phyloP scores from a whole-genome alignment of 805 yeast species.

The Tetrapisispora iriomotensis region DNA sequence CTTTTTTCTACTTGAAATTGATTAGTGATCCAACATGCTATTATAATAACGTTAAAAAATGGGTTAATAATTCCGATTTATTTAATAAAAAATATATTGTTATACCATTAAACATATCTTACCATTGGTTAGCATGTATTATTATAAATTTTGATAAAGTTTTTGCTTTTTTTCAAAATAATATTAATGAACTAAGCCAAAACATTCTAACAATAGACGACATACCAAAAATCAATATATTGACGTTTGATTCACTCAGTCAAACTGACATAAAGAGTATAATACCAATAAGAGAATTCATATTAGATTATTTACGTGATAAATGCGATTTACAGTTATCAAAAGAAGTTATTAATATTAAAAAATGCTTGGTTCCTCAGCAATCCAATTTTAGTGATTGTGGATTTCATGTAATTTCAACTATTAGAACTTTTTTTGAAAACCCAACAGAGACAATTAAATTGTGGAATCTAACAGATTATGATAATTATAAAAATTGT shows the following conservation, averaged over 20 bases:
- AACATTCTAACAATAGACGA: conserved; percentile 1
- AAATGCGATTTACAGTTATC: conserved; percentile 41
- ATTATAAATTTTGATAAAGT: conserved; percentile 42
- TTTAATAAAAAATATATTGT: conserved; percentile 51
- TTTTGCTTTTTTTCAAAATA: conserved; percentile 9
- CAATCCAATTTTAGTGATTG: conserved; percentile 91
- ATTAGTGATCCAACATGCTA: conserved; percentile 33
- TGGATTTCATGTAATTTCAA: conserved; percentile 83
- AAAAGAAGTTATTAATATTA: conserved; percentile 38
- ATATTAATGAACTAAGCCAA: conserved; percentile 2
- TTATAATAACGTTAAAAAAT: conserved; percentile 60
- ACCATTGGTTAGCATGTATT: conserved; percentile 85
- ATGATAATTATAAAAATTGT: conserved; percentile 11
- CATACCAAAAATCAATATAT: conserved; percentile 31
- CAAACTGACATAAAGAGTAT: conserved; percentile 44
- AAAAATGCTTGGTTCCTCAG: conserved; percentile 55
- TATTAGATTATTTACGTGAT: conserved; percentile 61
- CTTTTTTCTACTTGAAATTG: conserved; percentile 72
- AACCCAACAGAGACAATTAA: conserved; percentile 39
- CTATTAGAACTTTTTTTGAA: conserved; percentile 48
- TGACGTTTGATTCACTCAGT: conserved; percentile 68
- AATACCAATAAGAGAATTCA: conserved; percentile 45
- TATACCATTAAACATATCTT: conserved; percentile 72
- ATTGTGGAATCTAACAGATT: conserved; percentile 35
- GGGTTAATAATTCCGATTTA: conserved; percentile 67